Evolutionary conservation across 352 stramenopile species (phyloP), one percentile per base, ranked within the genome.

Genomic region (Hyphochytrium catenoides): DNA sequence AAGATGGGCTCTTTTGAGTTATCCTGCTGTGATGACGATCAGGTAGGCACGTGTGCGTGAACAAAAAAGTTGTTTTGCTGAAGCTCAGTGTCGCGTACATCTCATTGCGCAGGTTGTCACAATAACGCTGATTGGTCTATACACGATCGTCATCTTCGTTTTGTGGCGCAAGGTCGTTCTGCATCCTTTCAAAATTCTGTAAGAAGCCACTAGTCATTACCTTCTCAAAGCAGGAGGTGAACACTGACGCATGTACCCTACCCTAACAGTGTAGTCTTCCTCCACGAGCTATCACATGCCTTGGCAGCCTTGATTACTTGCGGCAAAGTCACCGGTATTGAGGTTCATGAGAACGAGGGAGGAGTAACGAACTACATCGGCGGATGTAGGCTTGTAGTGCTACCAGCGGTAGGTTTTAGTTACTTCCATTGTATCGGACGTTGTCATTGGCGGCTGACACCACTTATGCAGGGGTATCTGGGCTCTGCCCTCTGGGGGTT

Each of bases 111-210:
- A n/a, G n/a, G n/a, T n/a, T n/a, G n/a, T n/a, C n/a, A n/a, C n/a
- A n/a, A n/a, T n/a, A n/a, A n/a, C n/a, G n/a, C n/a, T n/a, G n/a
- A n/a, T n/a, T n/a, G n/a, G n/a, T n/a, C n/a, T n/a, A n/a, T n/a
- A n/a, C n/a, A n/a, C n/a, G n/a, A n/a, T n/a, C n/a, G n/a, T n/a
- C n/a, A n/a, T n/a, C n/a, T n/a, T n/a, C n/a, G n/a, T n/a, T n/a
- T n/a, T n/a, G 50, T 86, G 71, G 71, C 64, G 69, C 44, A 55
- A 79, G 15, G 63, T 60, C 23, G 62, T 86, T 21, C 54, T 86
- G 3, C 68, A 82, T 37, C 71, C 71, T 20, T 83, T 86, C 43
- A 86, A 86, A 38, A 82, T 82, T 36, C 50, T 83, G 66, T 83
- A 60, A 42, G 63, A 59, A 0, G 5, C 16, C 22, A 34, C 3